These are phyloP conservation scores for Umbelopsis sp. DNA, from an alignment of 371 early-diverging fungal species.

Conservation along the genomic window DNA sequence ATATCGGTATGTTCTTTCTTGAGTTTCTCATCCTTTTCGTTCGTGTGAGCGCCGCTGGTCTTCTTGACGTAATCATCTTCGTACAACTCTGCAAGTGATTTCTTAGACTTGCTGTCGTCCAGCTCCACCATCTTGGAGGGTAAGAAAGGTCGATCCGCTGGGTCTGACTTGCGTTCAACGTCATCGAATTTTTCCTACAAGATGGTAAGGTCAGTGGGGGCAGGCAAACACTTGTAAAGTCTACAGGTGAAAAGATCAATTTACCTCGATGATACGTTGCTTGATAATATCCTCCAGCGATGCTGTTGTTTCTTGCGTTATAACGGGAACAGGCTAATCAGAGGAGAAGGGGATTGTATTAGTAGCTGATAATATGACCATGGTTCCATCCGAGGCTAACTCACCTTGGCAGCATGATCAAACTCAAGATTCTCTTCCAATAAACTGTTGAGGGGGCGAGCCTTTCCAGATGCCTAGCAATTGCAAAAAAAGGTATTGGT, in stretches of 20 bases:
- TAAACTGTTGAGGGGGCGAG: constrained; percentile 91
- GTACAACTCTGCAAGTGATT: constrained; percentile 90
- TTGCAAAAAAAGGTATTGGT: not conserved
- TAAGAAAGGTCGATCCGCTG: constrained; percentile 70
- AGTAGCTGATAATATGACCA: not conserved
- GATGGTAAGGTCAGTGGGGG: not conserved
- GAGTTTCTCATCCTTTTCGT: constrained; percentile 75
- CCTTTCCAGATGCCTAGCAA: constrained; percentile 53
- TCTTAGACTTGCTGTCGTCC: constrained; percentile 79
- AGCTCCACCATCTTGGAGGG: constrained; percentile 83
- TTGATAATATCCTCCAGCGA: constrained; percentile 93
- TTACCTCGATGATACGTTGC: constrained; percentile 82
- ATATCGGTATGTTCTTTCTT: constrained; percentile 83
- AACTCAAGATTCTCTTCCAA: constrained; percentile 93
- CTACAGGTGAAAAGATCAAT: not conserved
- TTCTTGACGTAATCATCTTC: constrained; percentile 86
- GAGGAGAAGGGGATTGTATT: not conserved
- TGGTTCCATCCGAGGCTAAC: too few relatives aligned
- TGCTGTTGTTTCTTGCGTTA: constrained; percentile 89
- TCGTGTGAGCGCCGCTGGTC: constrained; percentile 59
- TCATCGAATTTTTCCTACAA: constrained; percentile 80
- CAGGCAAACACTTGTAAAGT: too few relatives aligned
- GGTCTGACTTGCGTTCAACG: constrained; percentile 84
- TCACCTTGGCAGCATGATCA: constrained; percentile 79
- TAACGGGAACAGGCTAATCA: constrained; percentile 87